Conservation (phyloP, 306 rosid species). For the Sesbania bispinosa region DNA sequence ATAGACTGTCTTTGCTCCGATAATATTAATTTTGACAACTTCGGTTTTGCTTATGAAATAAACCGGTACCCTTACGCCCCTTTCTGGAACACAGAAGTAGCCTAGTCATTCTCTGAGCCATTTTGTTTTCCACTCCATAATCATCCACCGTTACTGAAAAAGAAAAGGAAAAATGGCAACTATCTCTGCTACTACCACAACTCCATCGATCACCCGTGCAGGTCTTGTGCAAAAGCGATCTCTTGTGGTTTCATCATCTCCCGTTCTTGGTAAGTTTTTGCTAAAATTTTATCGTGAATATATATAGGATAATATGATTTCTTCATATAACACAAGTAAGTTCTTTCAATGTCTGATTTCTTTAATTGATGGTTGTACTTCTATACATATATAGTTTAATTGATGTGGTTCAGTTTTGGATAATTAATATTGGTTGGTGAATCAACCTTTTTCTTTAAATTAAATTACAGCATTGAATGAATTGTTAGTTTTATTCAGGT, state of each 20-base stretch:
- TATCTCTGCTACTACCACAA: conserved; percentile 54
- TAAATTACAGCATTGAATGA: too few species aligned
- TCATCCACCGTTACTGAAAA: not conserved
- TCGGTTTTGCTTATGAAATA: conserved; percentile 2
- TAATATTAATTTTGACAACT: conserved; percentile 34
- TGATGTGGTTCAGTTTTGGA: too few species aligned
- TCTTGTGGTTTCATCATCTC: conserved; percentile 50
- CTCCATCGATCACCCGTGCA: conserved; percentile 51
- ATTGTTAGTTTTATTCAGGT: conserved; percentile 47
- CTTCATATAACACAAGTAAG: not conserved
- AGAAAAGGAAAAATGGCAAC: conserved; percentile 62
- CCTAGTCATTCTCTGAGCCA: not conserved
- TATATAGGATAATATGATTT: not conserved
- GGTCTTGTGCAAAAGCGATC: conserved; percentile 52
- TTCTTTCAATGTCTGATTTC: not conserved
- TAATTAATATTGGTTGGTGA: not conserved
- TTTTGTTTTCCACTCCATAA: conserved; percentile 7
- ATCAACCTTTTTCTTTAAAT: not conserved
- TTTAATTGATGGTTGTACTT: not conserved
- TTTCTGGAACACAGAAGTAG: not conserved
- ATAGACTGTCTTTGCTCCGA: conserved; percentile 18
- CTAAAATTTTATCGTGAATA: not conserved
- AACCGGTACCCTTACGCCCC: not conserved
- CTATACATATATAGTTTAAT: too few species aligned
- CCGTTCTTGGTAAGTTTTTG: conserved; percentile 56